These are phyloP conservation scores for Stachybotrys elegans DNA, from an alignment of 2,329 filamentous ascomycete species.

Conservation along the genomic window DNA sequence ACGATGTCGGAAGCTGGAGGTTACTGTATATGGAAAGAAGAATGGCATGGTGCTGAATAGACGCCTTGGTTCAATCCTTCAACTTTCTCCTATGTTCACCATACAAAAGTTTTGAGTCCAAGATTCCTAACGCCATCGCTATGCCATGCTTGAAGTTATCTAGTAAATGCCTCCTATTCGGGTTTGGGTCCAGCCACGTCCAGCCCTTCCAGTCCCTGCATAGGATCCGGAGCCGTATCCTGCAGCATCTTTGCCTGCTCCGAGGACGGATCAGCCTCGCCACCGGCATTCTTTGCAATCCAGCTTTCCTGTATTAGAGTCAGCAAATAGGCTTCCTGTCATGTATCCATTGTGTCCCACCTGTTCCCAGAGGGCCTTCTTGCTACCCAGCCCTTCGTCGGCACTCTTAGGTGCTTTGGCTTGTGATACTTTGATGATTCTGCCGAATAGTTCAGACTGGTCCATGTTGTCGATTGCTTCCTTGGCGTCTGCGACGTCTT, in stretches of 20 bases:
- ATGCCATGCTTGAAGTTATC: constrained; percentile 29
- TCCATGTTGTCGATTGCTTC: constrained; percentile 99
- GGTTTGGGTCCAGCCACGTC: constrained; percentile 91
- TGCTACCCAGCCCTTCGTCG: constrained; percentile 84
- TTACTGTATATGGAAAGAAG: constrained; percentile 19
- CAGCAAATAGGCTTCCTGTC: constrained; percentile 2
- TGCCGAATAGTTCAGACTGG: constrained; percentile 88
- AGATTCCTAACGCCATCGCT: constrained; percentile 39
- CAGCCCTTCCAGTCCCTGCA: constrained; percentile 90
- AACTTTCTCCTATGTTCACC: constrained; percentile 13
- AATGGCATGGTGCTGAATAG: constrained; percentile 11
- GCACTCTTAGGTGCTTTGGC: constrained; percentile 89
- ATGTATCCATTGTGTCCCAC: constrained; percentile 44
- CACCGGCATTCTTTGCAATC: constrained; percentile 81
- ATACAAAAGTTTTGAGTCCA: constrained; percentile 15
- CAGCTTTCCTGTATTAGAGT: constrained; percentile 74
- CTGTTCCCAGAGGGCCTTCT: constrained; percentile 96
- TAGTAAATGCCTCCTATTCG: constrained; percentile 30
- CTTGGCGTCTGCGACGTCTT: constrained; percentile 76
- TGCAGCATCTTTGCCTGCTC: constrained; percentile 24
- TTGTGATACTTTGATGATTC: constrained; percentile 83
- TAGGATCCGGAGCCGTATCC: constrained; percentile 68
- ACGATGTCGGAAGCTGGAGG: background rate
- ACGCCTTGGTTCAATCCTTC: constrained; percentile 14
- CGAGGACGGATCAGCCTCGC: constrained; percentile 49